These are phyloP conservation scores for Ziziphus jujuba DNA, from an alignment of 306 rosid species.

Conservation along the genomic window DNA sequence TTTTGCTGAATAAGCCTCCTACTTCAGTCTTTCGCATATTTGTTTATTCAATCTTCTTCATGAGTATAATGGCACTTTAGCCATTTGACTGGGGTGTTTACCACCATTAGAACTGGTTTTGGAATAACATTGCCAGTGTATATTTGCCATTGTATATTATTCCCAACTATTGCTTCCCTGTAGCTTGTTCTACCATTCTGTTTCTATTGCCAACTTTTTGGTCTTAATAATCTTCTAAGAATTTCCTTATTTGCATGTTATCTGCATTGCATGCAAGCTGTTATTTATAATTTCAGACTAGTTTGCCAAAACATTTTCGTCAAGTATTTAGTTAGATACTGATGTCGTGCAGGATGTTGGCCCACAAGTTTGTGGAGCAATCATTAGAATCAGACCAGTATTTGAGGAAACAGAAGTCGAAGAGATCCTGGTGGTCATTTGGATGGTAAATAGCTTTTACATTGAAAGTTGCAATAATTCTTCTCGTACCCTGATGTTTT, in stretches of 20 bases:
- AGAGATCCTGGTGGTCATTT: constrained; percentile 86
- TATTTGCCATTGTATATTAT: neutral
- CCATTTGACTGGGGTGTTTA: neutral
- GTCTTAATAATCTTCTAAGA: neutral
- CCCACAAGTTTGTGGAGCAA: constrained; percentile 85
- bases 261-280: neutral
- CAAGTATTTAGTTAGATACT: constrained; percentile 1
- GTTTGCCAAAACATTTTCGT: too few species aligned
- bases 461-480: constrained; percentile 13
- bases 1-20: too few species aligned
- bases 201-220: neutral
- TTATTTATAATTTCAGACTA: too few species aligned
- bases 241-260: neutral
- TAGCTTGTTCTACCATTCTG: neutral
- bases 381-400: constrained; percentile 52
- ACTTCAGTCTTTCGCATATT: too few species aligned
- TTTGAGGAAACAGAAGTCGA: constrained; percentile 52
- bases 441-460: constrained; percentile 59
- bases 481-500: neutral
- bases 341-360: constrained; percentile 73
- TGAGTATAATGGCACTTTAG: neutral
- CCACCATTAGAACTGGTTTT: neutral
- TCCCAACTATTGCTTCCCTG: neutral
- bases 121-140: neutral
- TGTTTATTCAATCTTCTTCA: too few species aligned